Conservation (phyloP, 768 basidiomycete species). For the Tricholoma sp. region DNA sequence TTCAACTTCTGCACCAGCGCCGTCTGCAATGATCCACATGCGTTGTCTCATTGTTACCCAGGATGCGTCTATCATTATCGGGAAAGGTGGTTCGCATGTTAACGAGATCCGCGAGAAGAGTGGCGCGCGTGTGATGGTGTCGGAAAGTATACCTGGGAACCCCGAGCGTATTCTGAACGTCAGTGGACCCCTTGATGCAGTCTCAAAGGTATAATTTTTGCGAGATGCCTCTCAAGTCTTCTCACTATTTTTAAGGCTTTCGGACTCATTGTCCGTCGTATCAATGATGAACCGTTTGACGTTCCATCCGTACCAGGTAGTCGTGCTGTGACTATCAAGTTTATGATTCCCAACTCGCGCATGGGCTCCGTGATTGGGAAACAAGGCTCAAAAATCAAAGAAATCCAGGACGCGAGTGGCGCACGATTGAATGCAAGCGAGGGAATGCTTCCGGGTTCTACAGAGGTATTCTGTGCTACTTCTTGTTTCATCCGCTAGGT, state of each 20-base stretch:
- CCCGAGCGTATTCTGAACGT: slow-evolving; percentile 99
- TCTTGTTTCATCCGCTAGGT: slow-evolving; percentile 3
- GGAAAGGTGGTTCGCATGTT: slow-evolving; percentile 91
- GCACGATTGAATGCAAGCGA: slow-evolving; percentile 95
- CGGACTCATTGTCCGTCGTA: slow-evolving; percentile 95
- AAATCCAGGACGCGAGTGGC: slow-evolving; percentile 98
- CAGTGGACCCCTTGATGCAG: slow-evolving; percentile 95
- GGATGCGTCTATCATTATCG: slow-evolving; percentile 99
- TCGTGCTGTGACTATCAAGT: slow-evolving; percentile 98
- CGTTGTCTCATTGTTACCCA: slow-evolving; percentile 98
- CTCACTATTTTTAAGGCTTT: slow-evolving; percentile 63
- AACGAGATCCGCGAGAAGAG: slow-evolving; percentile 99
- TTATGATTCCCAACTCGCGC: slow-evolving; percentile 98
- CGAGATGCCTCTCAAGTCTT: not conserved
- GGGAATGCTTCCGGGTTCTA: slow-evolving; percentile 98
- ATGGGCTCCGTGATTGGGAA: slow-evolving; percentile 99
- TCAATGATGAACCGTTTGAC: slow-evolving; percentile 99
- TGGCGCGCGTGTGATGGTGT: slow-evolving; percentile 93
- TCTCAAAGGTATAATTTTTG: slow-evolving; percentile 76
- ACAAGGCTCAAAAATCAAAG: slow-evolving; percentile 96
- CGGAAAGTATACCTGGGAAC: slow-evolving; percentile 97
- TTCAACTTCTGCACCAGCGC: slow-evolving; percentile 43
- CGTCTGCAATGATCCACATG: slow-evolving; percentile 91
- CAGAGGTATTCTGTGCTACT: slow-evolving; percentile 64
- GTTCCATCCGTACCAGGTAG: slow-evolving; percentile 97